Evolutionary conservation across 2,329 filamentous ascomycete genomes (phyloP).

Genomic region (Colletotrichum lentis): DNA sequence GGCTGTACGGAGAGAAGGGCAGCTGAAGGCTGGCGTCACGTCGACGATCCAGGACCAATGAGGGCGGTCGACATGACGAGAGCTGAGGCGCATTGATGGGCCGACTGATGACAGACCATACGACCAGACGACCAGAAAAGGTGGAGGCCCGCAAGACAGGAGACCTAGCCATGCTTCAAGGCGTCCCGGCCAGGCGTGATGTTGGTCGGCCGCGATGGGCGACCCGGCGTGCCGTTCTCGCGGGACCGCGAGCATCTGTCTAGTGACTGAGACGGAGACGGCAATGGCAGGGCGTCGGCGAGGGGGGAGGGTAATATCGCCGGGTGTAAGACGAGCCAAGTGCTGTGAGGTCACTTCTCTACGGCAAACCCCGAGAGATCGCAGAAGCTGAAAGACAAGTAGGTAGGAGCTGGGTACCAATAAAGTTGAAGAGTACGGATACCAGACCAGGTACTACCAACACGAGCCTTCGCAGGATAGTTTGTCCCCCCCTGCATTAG

Average conservation of each 20-base stretch:
- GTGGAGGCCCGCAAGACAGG: conserved; percentile 26
- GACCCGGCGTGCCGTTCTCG: conserved; percentile 30
- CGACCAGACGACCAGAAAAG: not conserved
- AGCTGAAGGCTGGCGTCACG: conserved; percentile 5
- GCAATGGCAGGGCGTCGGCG: not conserved
- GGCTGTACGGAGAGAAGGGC: not conserved
- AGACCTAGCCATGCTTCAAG: conserved; percentile 18
- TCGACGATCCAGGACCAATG: conserved; percentile 18
- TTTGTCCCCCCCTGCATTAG: conserved; percentile 14
- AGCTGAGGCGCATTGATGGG: conserved; percentile 9
- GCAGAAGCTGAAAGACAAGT: not conserved
- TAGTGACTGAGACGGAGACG: not conserved
- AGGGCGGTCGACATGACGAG: not conserved
- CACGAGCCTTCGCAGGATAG: conserved; percentile 16
- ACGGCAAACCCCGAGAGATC: not conserved
- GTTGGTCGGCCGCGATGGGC: conserved; percentile 12
- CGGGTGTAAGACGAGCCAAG: not conserved
- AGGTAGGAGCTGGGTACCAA: conserved; percentile 5
- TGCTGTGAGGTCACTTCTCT: conserved; percentile 8
- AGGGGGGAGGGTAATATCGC: not conserved
- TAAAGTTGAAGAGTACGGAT: too few species aligned
- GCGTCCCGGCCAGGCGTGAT: conserved; percentile 26
- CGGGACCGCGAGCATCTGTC: not conserved
- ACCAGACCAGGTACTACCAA: not conserved
- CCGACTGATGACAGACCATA: not conserved